phyloP scores from a whole-genome alignment of 2,329 filamentous ascomycete species.

The Sporothrix brasiliensis region DNA sequence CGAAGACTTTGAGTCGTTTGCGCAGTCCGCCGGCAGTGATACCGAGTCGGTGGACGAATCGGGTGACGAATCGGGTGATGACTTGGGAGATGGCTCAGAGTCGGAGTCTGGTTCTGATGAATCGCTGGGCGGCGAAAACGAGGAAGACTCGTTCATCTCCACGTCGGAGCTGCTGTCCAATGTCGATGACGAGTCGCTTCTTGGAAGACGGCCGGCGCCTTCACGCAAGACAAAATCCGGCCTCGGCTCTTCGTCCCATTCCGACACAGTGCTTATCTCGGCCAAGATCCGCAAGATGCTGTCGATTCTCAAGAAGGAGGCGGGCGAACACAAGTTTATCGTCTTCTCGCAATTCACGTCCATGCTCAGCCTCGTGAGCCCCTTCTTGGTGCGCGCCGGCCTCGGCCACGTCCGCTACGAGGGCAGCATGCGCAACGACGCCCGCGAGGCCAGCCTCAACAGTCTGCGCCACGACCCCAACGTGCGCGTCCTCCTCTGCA shows the following conservation, averaged over 20 bases:
- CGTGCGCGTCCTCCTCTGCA: conserved; percentile 85
- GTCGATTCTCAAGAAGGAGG: conserved; percentile 77
- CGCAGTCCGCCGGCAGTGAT: conserved; percentile 7
- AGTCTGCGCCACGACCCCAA: conserved; percentile 72
- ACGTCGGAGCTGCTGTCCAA: conserved; percentile 50
- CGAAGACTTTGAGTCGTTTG: conserved; percentile 24
- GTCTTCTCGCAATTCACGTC: conserved; percentile 98
- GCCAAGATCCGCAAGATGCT: conserved; percentile 91
- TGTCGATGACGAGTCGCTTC: conserved; percentile 45
- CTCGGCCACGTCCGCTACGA: conserved; percentile 89
- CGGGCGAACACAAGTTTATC: conserved; percentile 87
- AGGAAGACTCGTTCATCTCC: conserved; percentile 43
- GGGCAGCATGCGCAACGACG: conserved; percentile 91
- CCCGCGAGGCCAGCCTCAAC: conserved; percentile 81
- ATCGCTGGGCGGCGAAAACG: not conserved
- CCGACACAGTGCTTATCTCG: conserved; percentile 62
- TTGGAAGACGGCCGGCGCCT: conserved; percentile 36
- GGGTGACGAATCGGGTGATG: not conserved
- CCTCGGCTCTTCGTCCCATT: not conserved
- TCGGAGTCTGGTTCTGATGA: conserved; percentile 14
- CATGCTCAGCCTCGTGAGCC: conserved; percentile 95
- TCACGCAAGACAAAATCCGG: conserved; percentile 15
- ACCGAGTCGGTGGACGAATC: conserved; percentile 34
- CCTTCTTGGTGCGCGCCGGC: conserved; percentile 75
- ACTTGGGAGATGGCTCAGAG: not conserved